Evolutionary conservation across 2,329 filamentous ascomycete genomes (phyloP).

Genomic region (Microsporum canis): DNA sequence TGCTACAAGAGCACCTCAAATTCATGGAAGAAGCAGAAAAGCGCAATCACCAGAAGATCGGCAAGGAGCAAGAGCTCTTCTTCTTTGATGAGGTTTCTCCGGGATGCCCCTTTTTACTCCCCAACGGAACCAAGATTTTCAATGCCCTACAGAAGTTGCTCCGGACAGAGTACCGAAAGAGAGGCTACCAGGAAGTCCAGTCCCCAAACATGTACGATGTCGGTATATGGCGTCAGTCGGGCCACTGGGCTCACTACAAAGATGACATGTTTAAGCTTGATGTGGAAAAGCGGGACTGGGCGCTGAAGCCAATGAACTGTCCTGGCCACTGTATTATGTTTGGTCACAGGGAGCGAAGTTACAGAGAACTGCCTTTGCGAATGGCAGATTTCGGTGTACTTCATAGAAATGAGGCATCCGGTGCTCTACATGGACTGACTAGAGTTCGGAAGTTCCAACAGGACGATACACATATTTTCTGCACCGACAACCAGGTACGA

Average conservation of each 20-base stretch:
- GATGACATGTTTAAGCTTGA: slow-evolving; percentile 92
- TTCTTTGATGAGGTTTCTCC: slow-evolving; percentile 94
- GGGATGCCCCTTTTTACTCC: slow-evolving; percentile 82
- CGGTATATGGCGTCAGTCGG: slow-evolving; percentile 84
- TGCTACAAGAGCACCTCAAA: slow-evolving; percentile 83
- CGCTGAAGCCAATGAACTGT: slow-evolving; percentile 96
- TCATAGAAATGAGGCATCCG: slow-evolving; percentile 90
- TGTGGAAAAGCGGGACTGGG: slow-evolving; percentile 71
- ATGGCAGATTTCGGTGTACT: slow-evolving; percentile 94
- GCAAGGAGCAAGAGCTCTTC: slow-evolving; percentile 91
- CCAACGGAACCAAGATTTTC: slow-evolving; percentile 86
- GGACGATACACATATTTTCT: slow-evolving; percentile 95
- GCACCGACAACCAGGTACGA: slow-evolving; percentile 59
- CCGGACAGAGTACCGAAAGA: slow-evolving; percentile 78
- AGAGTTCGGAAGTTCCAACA: slow-evolving; percentile 90
- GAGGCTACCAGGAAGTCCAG: slow-evolving; percentile 89
- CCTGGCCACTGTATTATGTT: slow-evolving; percentile 89
- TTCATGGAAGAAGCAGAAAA: slow-evolving; percentile 97
- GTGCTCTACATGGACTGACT: slow-evolving; percentile 79
- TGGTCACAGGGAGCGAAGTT: slow-evolving; percentile 68
- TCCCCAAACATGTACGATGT: slow-evolving; percentile 96
- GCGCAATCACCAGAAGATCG: slow-evolving; percentile 87
- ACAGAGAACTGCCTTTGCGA: slow-evolving; percentile 79
- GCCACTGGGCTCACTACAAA: slow-evolving; percentile 87
- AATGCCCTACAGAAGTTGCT: slow-evolving; percentile 76